Percentiles rank a stretch among this genome's conserved stretches.
Conservation (phyloP, 169 alveolate species). For the Perkinsus olseni region DNA sequence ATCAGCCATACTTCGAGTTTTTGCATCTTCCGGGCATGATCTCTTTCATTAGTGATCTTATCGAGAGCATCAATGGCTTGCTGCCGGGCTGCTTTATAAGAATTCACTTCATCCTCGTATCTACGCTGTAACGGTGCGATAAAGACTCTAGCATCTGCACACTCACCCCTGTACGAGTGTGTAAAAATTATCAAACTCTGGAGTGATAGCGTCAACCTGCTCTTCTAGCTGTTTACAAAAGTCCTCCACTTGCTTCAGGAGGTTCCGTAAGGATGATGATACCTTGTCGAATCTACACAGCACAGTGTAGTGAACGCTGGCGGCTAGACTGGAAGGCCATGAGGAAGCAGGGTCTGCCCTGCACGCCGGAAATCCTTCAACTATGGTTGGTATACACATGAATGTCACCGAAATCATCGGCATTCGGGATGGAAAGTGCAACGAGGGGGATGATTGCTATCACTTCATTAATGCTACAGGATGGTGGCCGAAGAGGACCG, state of each 20-base stretch:
- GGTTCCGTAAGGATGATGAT: background rate
- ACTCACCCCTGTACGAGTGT: background rate
- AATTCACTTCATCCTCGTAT: background rate
- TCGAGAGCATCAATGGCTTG: background rate
- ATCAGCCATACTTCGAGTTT: background rate
- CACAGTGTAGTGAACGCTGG: background rate
- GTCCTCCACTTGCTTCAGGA: background rate
- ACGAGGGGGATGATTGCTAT: no score
- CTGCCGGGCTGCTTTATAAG: background rate
- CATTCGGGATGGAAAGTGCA: no score
- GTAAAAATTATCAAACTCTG: background rate
- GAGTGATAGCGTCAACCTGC: background rate
- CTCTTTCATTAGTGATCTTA: background rate
- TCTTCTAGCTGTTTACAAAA: background rate
- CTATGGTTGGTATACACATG: no score
- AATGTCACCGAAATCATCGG: no score
- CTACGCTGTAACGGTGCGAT: background rate
- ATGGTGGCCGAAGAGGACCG: no score
- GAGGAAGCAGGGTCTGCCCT: no score
- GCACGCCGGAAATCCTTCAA: no score
- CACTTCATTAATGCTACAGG: no score
- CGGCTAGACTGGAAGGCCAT: no score
- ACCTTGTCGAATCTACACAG: background rate
- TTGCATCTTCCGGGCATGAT: background rate
- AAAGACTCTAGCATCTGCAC: background rate